Evolutionary conservation across 257 asterid genomes (phyloP).

Genomic region (Lycium ferocissimum): DNA sequence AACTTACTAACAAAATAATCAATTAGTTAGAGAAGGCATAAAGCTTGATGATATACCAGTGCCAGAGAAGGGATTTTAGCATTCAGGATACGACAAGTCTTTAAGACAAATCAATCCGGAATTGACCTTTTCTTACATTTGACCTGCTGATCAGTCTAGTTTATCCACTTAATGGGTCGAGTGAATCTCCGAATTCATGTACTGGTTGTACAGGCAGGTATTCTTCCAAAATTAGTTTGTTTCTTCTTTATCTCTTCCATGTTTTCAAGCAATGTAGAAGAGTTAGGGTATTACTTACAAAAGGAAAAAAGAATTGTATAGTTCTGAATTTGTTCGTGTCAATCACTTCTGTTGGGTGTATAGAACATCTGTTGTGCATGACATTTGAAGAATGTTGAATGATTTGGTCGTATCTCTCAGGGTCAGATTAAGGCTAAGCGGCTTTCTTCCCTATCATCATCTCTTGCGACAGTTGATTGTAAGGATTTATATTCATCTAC

Average conservation of each 20-base stretch:
- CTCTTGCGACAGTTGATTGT: constrained; percentile 71
- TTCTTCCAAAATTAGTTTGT: constrained; percentile 1
- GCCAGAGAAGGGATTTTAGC: neutral
- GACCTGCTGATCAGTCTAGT: neutral
- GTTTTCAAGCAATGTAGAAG: neutral
- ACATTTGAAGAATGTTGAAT: constrained; percentile 7
- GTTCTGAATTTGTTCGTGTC: constrained; percentile 16
- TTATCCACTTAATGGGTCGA: constrained; percentile 15
- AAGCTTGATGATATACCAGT: constrained; percentile 1
- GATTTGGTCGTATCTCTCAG: constrained; percentile 49
- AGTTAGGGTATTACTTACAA: neutral
- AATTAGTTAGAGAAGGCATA: neutral
- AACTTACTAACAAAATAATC: constrained; percentile 11
- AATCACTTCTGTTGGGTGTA: constrained; percentile 3
- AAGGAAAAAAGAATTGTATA: constrained; percentile 9
- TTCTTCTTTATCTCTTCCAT: constrained; percentile 10
- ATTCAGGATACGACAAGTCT: neutral
- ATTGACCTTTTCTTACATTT: neutral
- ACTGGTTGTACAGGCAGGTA: neutral
- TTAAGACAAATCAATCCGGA: neutral
- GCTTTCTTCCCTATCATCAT: constrained; percentile 71
- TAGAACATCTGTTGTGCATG: constrained; percentile 20
- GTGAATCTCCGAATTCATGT: neutral
- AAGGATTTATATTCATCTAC: constrained; percentile 43
- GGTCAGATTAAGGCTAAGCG: constrained; percentile 77